Conservation (phyloP, 1,284 basidiomycete species). For the Ganoderma lucidum region DNA sequence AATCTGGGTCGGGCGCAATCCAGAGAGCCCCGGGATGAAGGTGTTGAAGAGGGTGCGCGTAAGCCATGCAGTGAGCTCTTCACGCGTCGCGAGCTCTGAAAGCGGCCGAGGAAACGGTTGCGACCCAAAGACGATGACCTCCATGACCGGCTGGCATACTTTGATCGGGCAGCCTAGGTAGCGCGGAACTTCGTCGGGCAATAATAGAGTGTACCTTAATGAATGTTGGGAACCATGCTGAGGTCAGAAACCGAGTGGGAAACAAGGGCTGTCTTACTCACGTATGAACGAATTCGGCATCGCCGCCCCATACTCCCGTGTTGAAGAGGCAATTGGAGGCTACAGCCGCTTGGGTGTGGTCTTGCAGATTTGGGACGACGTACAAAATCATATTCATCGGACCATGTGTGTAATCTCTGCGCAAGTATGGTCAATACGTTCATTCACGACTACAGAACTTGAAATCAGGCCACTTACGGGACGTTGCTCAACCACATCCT, state of each 20-base stretch:
- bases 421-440: neutral
- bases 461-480: conserved; percentile 29
- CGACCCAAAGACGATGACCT: conserved; percentile 34
- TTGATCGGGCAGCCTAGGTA: conserved; percentile 40
- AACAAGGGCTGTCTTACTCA: conserved; percentile 20
- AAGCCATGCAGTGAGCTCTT: conserved; percentile 48
- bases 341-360: conserved; percentile 34
- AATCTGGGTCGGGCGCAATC: conserved; percentile 39
- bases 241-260: too few species aligned
- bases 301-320: conserved; percentile 35
- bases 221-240: neutral
- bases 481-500: conserved; percentile 36
- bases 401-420: conserved; percentile 46
- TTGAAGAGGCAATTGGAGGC: conserved; percentile 45
- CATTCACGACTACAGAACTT: too few species aligned
- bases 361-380: conserved; percentile 39
- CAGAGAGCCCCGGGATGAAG: conserved; percentile 41
- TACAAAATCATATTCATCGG: conserved; percentile 41
- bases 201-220: conserved; percentile 43
- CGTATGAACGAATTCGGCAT: conserved; percentile 43
- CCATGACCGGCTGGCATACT: conserved; percentile 27
- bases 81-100: conserved; percentile 41
- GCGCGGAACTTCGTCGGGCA: conserved; percentile 36
- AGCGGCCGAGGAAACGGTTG: conserved; percentile 38
- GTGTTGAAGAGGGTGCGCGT: conserved; percentile 46